Evolutionary conservation across 257 asterid genomes (phyloP).

Genomic region (Solanum clarkiae): DNA sequence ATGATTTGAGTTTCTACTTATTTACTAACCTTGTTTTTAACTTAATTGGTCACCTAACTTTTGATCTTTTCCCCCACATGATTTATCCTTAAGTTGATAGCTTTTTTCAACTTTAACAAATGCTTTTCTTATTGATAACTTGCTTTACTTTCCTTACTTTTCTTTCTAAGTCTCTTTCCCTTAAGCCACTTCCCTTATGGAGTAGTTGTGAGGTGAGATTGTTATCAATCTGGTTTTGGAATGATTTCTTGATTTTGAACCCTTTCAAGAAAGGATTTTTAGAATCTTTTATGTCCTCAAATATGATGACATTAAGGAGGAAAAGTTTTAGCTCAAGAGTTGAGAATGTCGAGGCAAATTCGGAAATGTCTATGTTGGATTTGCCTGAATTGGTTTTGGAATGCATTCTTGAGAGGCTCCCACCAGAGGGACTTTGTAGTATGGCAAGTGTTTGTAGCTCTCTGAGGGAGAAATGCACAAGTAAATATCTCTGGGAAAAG

Average conservation of each 20-base stretch:
- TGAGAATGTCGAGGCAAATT: constrained; percentile 9
- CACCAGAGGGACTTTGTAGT: constrained; percentile 56
- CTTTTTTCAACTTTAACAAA: constrained; percentile 15
- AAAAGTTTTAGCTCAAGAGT: constrained; percentile 14
- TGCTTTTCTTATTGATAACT: constrained; percentile 58
- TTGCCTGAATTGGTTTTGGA: constrained; percentile 80
- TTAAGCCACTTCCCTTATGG: constrained; percentile 55
- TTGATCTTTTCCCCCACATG: constrained; percentile 9
- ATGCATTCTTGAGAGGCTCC: constrained; percentile 69
- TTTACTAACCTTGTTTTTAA: constrained; percentile 16
- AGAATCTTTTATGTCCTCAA: constrained; percentile 4
- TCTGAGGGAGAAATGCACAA: constrained; percentile 41
- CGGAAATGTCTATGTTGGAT: constrained; percentile 38
- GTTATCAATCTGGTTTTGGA: constrained; percentile 45
- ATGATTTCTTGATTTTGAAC: constrained; percentile 22
- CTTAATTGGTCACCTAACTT: constrained; percentile 49
- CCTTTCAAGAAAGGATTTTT: constrained; percentile 15
- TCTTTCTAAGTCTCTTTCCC: constrained; percentile 44
- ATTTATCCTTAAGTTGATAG: constrained; percentile 17
- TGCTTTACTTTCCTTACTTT: constrained; percentile 49
- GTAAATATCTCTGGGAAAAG: constrained; percentile 63
- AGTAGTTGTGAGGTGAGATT: constrained; percentile 55
- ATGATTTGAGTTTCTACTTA: neutral
- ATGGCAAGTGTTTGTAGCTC: constrained; percentile 57
- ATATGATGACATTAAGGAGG: constrained; percentile 26